These are phyloP conservation scores for Sphagnurus paluster DNA, from an alignment of 1,284 basidiomycete species.

Conservation along the genomic window DNA sequence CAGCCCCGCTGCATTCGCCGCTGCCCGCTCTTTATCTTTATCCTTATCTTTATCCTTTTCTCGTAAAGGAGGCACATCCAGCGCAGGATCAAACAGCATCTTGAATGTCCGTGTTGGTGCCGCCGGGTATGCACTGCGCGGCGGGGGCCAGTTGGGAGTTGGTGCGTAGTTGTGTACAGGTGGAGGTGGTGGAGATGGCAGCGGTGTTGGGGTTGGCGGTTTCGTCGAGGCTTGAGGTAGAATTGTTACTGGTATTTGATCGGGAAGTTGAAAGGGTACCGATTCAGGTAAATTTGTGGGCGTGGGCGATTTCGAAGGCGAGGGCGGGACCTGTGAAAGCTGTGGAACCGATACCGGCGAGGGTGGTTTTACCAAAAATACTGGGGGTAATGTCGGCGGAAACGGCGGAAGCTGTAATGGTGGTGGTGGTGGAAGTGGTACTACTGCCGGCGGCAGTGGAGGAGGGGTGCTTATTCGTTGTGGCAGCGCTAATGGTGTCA, in stretches of 20 bases:
- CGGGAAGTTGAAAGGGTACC: no score
- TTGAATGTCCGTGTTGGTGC: slow-evolving; percentile 51
- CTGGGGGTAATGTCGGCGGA: not conserved
- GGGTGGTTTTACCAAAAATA: no score
- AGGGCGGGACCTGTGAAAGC: no score
- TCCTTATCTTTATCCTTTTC: not conserved
- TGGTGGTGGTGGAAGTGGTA: slow-evolving; percentile 19
- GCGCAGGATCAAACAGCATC: slow-evolving; percentile 61
- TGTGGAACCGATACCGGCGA: no score
- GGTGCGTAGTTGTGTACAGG: slow-evolving; percentile 20
- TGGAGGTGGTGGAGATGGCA: not conserved
- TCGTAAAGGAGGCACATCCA: slow-evolving; percentile 25
- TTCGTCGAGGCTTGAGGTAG: no score
- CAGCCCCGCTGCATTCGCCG: not conserved
- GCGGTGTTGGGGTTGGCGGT: slow-evolving; percentile 8
- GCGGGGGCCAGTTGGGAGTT: slow-evolving; percentile 34
- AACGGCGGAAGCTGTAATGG: slow-evolving; percentile 17
- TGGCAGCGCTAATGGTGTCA: slow-evolving; percentile 8
- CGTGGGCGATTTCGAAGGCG: no score
- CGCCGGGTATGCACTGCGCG: slow-evolving; percentile 31
- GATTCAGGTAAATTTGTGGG: slow-evolving; percentile 16
- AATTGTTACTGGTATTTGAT: no score
- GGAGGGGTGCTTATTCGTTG: slow-evolving; percentile 17
- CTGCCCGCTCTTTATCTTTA: not conserved
- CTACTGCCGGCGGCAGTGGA: slow-evolving; percentile 11